phyloP scores from a whole-genome alignment of 805 yeast species.

The Peterozyma toletana region DNA sequence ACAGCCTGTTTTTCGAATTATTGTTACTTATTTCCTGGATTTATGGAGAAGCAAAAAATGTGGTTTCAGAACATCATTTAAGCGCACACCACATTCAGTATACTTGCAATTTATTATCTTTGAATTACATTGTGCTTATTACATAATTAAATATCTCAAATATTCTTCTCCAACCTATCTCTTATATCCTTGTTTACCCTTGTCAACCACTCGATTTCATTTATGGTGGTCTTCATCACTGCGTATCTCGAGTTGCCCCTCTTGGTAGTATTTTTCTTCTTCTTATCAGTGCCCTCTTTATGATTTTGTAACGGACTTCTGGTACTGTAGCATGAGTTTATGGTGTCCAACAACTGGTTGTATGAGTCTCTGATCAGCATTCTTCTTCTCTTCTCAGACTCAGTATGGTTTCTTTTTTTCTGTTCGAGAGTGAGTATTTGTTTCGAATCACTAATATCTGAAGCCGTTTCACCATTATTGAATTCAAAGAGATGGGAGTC shows the following conservation, averaged over 20 bases:
- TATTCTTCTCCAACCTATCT: neutral
- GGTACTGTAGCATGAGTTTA: conserved; percentile 4
- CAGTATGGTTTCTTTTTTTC: conserved; percentile 26
- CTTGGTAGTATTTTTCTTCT: neutral
- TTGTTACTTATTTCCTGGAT: too few species aligned
- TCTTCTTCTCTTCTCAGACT: conserved; percentile 30
- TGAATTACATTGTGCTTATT: too few species aligned
- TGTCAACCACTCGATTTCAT: conserved; percentile 18
- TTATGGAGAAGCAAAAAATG: too few species aligned
- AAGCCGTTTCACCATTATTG: neutral
- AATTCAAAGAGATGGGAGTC: too few species aligned
- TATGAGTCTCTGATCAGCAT: conserved; percentile 27
- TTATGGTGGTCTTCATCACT: conserved; percentile 18
- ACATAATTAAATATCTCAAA: too few species aligned
- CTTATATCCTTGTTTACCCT: conserved; percentile 13
- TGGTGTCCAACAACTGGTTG: conserved; percentile 19
- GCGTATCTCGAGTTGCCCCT: conserved; percentile 14
- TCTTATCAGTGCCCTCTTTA: neutral
- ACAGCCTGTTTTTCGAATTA: too few species aligned
- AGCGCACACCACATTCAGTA: too few species aligned
- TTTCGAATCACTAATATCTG: neutral
- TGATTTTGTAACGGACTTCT: neutral
- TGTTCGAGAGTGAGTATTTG: conserved; percentile 22
- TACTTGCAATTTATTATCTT: too few species aligned
- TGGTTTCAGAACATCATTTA: too few species aligned